Evolutionary conservation across 352 stramenopile genomes (phyloP).

Genomic region (Phytophthora citrophthora): DNA sequence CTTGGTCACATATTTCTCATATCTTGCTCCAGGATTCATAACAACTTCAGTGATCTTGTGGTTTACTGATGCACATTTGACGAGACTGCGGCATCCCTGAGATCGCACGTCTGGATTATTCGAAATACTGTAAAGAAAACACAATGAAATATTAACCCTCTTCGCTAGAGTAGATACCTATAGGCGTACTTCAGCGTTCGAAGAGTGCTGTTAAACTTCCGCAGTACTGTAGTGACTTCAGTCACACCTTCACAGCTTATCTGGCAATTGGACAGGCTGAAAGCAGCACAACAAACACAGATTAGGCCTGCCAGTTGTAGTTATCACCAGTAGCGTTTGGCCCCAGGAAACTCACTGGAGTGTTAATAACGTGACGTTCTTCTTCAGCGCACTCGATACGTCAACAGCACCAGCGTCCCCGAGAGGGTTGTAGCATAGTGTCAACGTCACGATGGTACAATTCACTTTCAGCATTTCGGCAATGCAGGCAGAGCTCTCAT

Average conservation of each 20-base stretch:
- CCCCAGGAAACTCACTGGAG: conserved; percentile 44
- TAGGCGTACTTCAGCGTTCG: conserved; percentile 41
- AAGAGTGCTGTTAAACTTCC: conserved; percentile 63
- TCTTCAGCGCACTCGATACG: conserved; percentile 54
- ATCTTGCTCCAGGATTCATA: conserved; percentile 35
- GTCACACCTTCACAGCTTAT: conserved; percentile 54
- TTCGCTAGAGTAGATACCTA: background rate
- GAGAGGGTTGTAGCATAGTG: conserved; percentile 57
- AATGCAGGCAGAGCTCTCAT: conserved; percentile 47
- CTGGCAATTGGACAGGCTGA: conserved; percentile 47
- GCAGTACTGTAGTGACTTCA: conserved; percentile 35
- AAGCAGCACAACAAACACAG: background rate
- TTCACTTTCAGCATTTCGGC: conserved; percentile 70
- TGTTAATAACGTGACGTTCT: conserved; percentile 52
- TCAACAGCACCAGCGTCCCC: conserved; percentile 52
- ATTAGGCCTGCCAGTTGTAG: background rate
- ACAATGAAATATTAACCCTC: background rate
- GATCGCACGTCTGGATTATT: conserved; percentile 57
- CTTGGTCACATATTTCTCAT: conserved; percentile 38
- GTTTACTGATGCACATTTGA: conserved; percentile 55
- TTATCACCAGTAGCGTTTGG: background rate
- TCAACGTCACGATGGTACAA: conserved; percentile 38
- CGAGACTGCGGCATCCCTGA: conserved; percentile 47
- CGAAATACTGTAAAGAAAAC: conserved; percentile 29
- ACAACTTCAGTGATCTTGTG: conserved; percentile 38